Evolutionary conservation across 139 green algal genomes (phyloP), one percentile per base, ranked within the genome.

Genomic region (Diplosphaera chodatii): DNA sequence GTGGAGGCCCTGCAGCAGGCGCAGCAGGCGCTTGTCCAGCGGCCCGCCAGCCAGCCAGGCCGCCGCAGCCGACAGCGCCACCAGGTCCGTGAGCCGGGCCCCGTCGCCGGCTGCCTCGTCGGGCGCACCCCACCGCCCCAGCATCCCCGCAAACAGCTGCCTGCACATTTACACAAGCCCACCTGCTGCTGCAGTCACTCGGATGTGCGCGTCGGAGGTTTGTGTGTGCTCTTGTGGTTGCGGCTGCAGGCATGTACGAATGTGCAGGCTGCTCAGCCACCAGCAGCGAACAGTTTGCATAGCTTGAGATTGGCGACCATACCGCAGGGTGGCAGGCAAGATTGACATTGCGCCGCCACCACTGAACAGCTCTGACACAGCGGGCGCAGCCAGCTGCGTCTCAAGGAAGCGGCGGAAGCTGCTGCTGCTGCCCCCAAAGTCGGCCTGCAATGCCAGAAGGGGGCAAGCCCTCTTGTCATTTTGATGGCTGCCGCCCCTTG

Each of bases 1-100:
- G 33, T 75, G 70, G 10, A 75, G 34, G 2, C 69, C 59, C n/a
- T 63, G 59, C 18, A 68, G n/a, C 10, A 64, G 33, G 16, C 70
- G 70, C 62, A 75, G 34, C 31, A 67, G 34, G 32, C 41, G 33
- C 22, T 40, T 37, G 70, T 75, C 70, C 22, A 41, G 18, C 10
- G 48, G 48, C 48, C 48, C 48, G 48, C 16, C 48, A 10, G 48
- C 25, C 48, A 59, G 48, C 48, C 48, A 59, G 10, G 48, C 48
- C 48, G 16, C 48, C 3, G 48, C 48, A 59, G 18, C 18, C 13
- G 48, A 59, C 48, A 59, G 48, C 48, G 48, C 48, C 16, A 59
- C 48, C 48, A 59, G 48, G 16, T 59, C 48, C 16, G 48, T 59
- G 10, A 59, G 13, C 16, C 48, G 48, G 48, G 13, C 16, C 16